A percentile compares a stretch with the other conserved stretches of the same genome.
These are phyloP conservation scores for Cladosporium sp. DNA, from an alignment of 2,329 filamentous ascomycete genomes.

Conservation along the genomic window DNA sequence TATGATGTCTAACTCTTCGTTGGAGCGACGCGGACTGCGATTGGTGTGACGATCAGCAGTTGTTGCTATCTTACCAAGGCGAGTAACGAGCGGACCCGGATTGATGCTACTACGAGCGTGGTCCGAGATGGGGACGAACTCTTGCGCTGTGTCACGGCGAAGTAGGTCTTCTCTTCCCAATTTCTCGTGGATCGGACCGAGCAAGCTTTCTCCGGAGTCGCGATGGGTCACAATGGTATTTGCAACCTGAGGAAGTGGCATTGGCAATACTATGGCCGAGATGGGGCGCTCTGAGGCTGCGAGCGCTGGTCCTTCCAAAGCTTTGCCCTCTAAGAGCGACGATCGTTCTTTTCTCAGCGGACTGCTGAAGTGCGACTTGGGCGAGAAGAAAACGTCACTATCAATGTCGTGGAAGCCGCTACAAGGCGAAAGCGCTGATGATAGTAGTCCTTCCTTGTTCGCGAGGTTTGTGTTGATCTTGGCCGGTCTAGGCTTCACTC, in stretches of 20 bases:
- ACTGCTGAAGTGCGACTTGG: background rate
- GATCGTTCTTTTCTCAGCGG: background rate
- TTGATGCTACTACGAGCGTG: background rate
- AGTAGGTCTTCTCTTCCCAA: background rate
- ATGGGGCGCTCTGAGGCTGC: background rate
- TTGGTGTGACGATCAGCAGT: no score
- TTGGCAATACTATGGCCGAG: background rate
- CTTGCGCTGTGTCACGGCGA: background rate
- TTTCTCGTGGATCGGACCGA: slow-evolving; percentile 21
- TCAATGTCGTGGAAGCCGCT: background rate
- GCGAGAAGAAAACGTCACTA: background rate
- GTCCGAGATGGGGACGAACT: background rate
- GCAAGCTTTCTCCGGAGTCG: slow-evolving; percentile 19
- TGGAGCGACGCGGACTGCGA: background rate
- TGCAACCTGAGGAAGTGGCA: slow-evolving; percentile 16
- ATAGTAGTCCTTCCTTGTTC: background rate
- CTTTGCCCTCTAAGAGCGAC: background rate
- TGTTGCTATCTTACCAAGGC: background rate
- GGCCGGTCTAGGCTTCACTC: background rate
- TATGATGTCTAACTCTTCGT: background rate
- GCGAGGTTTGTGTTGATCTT: background rate
- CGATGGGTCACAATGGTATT: slow-evolving; percentile 19
- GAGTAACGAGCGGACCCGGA: background rate
- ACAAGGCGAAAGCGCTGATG: background rate
- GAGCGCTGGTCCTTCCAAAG: background rate